Percentiles rank a stretch among this genome's conserved stretches.
Conservation (phyloP, 2,329 filamentous ascomycete genomes). For the Zelopaecilomyces penicillatus region DNA sequence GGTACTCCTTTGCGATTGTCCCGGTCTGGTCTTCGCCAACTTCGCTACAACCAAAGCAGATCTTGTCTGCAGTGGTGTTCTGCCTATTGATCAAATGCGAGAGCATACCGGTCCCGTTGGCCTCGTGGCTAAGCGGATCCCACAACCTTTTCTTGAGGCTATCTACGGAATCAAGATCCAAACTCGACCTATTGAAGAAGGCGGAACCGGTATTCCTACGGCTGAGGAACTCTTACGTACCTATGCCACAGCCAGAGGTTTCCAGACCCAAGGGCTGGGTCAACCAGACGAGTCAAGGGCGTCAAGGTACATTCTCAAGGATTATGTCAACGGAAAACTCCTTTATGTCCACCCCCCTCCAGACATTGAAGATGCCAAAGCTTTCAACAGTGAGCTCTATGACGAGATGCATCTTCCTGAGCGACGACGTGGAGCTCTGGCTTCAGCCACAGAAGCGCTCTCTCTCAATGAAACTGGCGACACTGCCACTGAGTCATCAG, state of each 20-base stretch:
- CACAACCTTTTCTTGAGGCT: constrained; percentile 80
- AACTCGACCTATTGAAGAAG: constrained; percentile 76
- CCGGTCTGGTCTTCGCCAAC: constrained; percentile 96
- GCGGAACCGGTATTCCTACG: constrained; percentile 79
- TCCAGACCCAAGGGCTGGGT: constrained; percentile 79
- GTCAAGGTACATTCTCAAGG: constrained; percentile 82
- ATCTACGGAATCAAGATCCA: constrained; percentile 88
- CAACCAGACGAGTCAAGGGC: constrained; percentile 91
- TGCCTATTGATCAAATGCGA: constrained; percentile 92
- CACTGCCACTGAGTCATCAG: constrained; percentile 29
- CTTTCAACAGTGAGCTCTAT: constrained; percentile 88
- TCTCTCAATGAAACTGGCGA: constrained; percentile 29
- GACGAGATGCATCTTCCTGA: constrained; percentile 72
- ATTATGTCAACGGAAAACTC: constrained; percentile 95
- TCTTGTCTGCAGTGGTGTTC: constrained; percentile 85
- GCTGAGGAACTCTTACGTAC: constrained; percentile 76
- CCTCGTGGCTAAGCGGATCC: constrained; percentile 77
- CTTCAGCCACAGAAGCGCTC: constrained; percentile 39
- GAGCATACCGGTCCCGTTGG: constrained; percentile 84
- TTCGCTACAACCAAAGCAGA: constrained; percentile 96
- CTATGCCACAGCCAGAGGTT: constrained; percentile 84
- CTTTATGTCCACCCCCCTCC: constrained; percentile 88
- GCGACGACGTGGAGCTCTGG: constrained; percentile 63
- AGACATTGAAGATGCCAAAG: constrained; percentile 55
- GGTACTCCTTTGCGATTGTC: constrained; percentile 93